These are phyloP conservation scores for Trichophyton simii DNA, from an alignment of 2,329 filamentous ascomycete genomes.

Conservation along the genomic window DNA sequence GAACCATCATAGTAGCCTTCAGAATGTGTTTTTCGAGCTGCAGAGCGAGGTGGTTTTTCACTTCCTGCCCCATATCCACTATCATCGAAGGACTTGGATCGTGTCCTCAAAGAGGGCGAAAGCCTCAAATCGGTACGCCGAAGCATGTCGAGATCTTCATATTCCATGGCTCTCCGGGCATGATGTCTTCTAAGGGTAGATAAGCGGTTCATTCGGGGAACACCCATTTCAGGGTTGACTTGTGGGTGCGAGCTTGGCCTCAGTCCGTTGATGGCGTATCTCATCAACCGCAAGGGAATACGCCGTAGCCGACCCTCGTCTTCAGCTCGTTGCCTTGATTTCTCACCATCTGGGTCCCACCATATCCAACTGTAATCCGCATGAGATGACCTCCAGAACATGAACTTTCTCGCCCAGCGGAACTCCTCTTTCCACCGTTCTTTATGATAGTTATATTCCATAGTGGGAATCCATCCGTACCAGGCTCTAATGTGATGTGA, in stretches of 20 bases:
- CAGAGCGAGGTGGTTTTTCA: not conserved
- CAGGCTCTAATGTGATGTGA: constrained; percentile 30
- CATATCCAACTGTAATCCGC: constrained; percentile 30
- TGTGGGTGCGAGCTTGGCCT: constrained; percentile 19
- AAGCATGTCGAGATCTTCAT: not conserved
- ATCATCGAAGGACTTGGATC: constrained; percentile 1
- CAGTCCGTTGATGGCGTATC: constrained; percentile 15
- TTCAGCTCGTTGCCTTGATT: constrained; percentile 14
- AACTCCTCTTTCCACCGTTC: constrained; percentile 15
- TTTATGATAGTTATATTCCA: constrained; percentile 23
- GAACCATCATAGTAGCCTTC: not conserved
- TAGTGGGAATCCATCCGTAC: constrained; percentile 30
- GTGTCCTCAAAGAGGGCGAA: not conserved
- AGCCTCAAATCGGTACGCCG: not conserved
- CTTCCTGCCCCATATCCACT: not conserved
- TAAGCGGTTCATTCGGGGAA: not conserved
- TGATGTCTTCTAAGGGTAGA: not conserved
- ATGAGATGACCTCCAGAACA: constrained; percentile 25
- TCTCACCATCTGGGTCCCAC: constrained; percentile 28
- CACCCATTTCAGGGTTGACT: not conserved
- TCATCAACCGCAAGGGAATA: constrained; percentile 19
- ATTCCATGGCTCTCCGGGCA: not conserved
- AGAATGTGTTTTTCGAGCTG: not conserved
- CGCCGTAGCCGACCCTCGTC: constrained; percentile 14
- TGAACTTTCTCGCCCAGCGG: constrained; percentile 17